Base-by-base conservation (phyloP, 2,329 filamentous ascomycete genomes). In the Nectriaceae sp. region DNA sequence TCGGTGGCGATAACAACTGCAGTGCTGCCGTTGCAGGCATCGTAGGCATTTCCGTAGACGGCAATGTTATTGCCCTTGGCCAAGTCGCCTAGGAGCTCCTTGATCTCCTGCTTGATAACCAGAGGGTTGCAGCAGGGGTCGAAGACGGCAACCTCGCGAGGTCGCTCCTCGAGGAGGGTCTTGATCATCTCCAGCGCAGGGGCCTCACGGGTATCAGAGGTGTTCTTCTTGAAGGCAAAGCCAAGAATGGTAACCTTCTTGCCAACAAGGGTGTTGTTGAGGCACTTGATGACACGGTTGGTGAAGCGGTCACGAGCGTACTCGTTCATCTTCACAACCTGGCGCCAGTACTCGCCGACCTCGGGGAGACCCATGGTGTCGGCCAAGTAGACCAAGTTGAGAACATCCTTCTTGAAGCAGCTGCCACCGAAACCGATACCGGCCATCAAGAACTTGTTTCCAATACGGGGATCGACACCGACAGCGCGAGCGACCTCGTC, bases 321-420 rank as follows among this genome's bases (percentile, higher is more conserved):
- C 62, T 89, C 85, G 70, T 93, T 93, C 75, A 92, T 88, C 59
- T 78, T 79, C 52, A 90, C 78, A 3, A 93, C 87, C 47, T 83
- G 78, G 50, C 77, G 76, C 88, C 88, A 93, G 71, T 91, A 92
- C 54, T 83, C 79, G 26, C 83, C 86, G 0, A 92, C 87, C 59
- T 91, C 85, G 4, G 79, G 77, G 11, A 91, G 74, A 43, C 85
- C 80, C 46, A 90, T 75, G 3, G 79, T 82, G 59, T 89, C 84
- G 15, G 88, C 84, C 22, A 92, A 76, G 69, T 92, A 90, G 16
- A 85, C 80, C 31, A 93, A 72, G 66, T 81, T 88, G 41, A 89
- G 75, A 36, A 91, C 82, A 63, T 93, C 89, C 70, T 93, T 93
- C 67, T 87, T 84, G 75, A 93, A 91, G 69, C 89, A 93, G 52